Evolutionary conservation across 2,329 filamentous ascomycete genomes (phyloP).

Genomic region (Aspergillus sp.): DNA sequence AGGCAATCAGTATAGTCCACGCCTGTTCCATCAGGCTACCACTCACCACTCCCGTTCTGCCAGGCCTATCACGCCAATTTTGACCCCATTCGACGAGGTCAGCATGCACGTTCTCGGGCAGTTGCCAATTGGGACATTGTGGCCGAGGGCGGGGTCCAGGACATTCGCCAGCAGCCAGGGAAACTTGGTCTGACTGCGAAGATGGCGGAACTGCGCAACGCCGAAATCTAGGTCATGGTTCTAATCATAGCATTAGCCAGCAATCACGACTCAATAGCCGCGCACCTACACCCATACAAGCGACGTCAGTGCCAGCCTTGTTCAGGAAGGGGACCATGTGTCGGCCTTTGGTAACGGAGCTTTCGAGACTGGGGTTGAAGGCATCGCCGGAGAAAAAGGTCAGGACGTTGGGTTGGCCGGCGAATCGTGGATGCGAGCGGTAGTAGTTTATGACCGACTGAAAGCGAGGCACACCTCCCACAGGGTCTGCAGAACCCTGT

Average conservation of each 20-base stretch:
- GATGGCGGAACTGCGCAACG: conserved; percentile 65
- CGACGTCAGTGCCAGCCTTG: conserved; percentile 62
- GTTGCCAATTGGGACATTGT: conserved; percentile 64
- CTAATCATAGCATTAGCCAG: conserved; percentile 30
- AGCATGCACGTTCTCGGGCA: conserved; percentile 67
- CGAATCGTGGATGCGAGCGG: conserved; percentile 50
- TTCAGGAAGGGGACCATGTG: conserved; percentile 89
- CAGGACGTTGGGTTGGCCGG: conserved; percentile 55
- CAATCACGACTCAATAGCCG: background rate
- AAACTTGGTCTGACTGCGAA: conserved; percentile 67
- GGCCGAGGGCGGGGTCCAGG: conserved; percentile 70
- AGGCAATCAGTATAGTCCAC: background rate
- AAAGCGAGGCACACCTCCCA: conserved; percentile 73
- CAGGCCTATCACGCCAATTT: conserved; percentile 74
- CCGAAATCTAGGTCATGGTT: conserved; percentile 94
- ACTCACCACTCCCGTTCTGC: conserved; percentile 70
- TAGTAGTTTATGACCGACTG: conserved; percentile 71
- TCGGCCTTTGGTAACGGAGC: conserved; percentile 75
- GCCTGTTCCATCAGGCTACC: background rate
- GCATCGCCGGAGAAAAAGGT: conserved; percentile 87
- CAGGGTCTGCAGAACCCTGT: conserved; percentile 62
- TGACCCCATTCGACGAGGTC: conserved; percentile 72
- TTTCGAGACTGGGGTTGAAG: conserved; percentile 85
- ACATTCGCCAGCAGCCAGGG: conserved; percentile 88
- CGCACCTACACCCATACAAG: conserved; percentile 65